Evolutionary conservation across 495 filamentous ascomycete genomes (phyloP).

Genomic region (Extremus antarcticus): DNA sequence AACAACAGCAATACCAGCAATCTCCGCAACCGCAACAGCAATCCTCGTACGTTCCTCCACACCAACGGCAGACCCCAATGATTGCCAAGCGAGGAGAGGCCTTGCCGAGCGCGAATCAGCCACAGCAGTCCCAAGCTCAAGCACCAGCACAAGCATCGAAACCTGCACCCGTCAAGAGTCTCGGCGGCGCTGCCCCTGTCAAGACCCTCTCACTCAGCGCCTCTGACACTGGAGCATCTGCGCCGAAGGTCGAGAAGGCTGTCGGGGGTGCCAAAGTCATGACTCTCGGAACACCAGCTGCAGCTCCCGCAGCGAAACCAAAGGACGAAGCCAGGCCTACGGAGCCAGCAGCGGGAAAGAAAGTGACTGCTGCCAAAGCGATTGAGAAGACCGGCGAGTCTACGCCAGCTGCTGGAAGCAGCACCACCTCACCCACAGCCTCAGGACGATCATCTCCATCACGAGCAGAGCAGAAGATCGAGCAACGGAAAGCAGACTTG

Average conservation of each 20-base stretch:
- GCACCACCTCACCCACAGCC: constrained; percentile 64
- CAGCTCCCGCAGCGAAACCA: constrained; percentile 28
- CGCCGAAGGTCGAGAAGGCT: constrained; percentile 41
- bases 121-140: constrained; percentile 15
- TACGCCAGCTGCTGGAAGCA: constrained; percentile 36
- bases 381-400: constrained; percentile 65
- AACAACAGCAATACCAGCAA: constrained; percentile 47
- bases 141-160: constrained; percentile 36
- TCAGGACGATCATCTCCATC: constrained; percentile 65
- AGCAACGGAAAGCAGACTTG: constrained; percentile 60
- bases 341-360: constrained; percentile 48
- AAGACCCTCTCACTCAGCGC: constrained; percentile 62
- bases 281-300: constrained; percentile 15
- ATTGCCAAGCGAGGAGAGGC: constrained; percentile 53
- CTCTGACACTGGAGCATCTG: constrained; percentile 27
- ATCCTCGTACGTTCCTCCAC: constrained; percentile 28
- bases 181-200: constrained; percentile 40
- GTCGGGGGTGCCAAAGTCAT: constrained; percentile 27
- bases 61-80: constrained; percentile 45
- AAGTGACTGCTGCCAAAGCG: constrained; percentile 69
- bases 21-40: constrained; percentile 24
- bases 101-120: constrained; percentile 22
- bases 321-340: constrained; percentile 40
- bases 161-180: constrained; percentile 35
- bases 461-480: constrained; percentile 39